phyloP scores from a whole-genome alignment of 2,329 filamentous ascomycete species.

The Pseudocercospora eumusae region DNA sequence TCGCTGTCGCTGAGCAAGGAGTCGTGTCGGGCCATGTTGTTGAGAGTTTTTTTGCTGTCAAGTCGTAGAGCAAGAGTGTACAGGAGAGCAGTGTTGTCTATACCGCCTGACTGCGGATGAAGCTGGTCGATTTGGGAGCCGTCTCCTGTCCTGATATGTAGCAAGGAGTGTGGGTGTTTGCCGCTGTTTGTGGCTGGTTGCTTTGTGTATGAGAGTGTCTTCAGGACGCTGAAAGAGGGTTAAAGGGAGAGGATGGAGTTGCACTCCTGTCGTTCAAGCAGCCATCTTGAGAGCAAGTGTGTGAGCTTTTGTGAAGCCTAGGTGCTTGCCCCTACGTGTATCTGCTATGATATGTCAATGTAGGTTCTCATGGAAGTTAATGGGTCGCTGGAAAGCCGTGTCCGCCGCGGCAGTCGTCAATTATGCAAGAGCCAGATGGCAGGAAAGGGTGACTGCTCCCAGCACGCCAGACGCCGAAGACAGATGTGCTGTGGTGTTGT shows the following conservation, averaged over 20 bases:
- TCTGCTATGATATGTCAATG: background rate
- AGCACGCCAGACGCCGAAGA: background rate
- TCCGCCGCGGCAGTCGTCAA: background rate
- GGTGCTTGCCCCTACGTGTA: background rate
- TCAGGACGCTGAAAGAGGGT: background rate
- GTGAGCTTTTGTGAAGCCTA: background rate
- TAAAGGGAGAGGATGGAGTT: background rate
- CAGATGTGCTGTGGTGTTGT: background rate
- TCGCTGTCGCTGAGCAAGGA: background rate
- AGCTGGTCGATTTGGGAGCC: background rate
- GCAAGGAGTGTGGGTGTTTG: background rate
- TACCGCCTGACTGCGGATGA: background rate
- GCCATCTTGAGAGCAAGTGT: background rate
- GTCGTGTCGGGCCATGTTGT: slow-evolving; percentile 1
- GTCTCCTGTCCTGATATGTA: background rate
- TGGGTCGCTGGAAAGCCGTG: background rate
- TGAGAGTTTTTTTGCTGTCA: background rate
- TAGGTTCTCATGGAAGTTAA: background rate
- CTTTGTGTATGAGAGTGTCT: background rate
- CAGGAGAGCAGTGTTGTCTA: background rate
- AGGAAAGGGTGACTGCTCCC: background rate
- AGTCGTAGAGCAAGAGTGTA: background rate
- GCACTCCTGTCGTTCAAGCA: background rate
- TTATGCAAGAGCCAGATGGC: background rate
- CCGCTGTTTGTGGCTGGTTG: background rate